phyloP scores from a whole-genome alignment of 2,329 filamentous ascomycete genomes.

The Epicoccum sorghinum region DNA sequence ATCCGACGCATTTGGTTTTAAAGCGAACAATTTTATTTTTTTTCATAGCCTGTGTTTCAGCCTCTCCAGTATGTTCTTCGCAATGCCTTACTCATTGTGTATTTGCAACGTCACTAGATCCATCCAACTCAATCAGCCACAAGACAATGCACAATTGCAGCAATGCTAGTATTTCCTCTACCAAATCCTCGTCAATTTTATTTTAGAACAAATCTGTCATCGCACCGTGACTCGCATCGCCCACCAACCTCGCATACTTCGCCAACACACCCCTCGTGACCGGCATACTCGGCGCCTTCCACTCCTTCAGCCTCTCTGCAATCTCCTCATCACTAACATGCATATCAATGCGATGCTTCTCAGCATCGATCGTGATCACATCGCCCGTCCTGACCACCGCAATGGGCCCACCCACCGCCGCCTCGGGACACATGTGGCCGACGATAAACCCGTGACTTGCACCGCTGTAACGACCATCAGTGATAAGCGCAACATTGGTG shows the following conservation, averaged over 20 bases:
- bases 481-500: conserved; percentile 87
- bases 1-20: too few species aligned
- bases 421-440: conserved; percentile 90
- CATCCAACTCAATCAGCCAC: too few species aligned
- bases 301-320: conserved; percentile 64
- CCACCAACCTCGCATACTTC: conserved; percentile 87
- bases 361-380: conserved; percentile 82
- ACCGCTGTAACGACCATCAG: conserved; percentile 87
- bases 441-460: conserved; percentile 93
- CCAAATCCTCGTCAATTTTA: background rate
- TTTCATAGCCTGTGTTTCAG: too few species aligned
- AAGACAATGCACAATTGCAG: too few species aligned
- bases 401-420: conserved; percentile 86
- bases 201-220: conserved; percentile 76
- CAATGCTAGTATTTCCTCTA: too few species aligned
- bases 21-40: too few species aligned
- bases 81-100: too few species aligned
- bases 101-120: too few species aligned
- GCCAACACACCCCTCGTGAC: conserved; percentile 85
- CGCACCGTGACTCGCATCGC: conserved; percentile 89
- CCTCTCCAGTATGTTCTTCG: too few species aligned
- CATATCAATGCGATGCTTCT: conserved; percentile 74
- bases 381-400: conserved; percentile 83
- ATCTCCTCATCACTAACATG: conserved; percentile 75
- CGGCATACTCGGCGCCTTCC: conserved; percentile 72